These are phyloP conservation scores for Eucalyptus cloeziana DNA, from an alignment of 345 rosid species.

Conservation along the genomic window DNA sequence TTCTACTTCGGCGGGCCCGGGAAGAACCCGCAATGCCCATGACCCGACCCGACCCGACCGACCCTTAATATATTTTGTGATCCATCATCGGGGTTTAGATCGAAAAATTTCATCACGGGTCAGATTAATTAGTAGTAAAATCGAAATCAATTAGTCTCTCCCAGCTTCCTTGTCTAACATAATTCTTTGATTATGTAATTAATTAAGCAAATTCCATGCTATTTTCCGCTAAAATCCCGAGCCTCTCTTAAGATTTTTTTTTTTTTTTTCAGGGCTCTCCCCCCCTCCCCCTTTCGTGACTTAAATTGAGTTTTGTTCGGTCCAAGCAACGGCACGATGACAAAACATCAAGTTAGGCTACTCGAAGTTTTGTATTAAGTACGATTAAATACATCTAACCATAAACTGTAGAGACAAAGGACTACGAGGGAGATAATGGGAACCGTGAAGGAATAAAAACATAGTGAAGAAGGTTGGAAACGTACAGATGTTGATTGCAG, in stretches of 20 bases:
- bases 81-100: not conserved
- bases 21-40: slow-evolving; percentile 56
- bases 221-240: not conserved
- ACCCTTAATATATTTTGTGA: not conserved
- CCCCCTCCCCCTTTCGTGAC: too few species aligned
- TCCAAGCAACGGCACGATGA: not conserved
- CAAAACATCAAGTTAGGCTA: not conserved
- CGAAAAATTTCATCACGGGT: not conserved
- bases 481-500: not conserved
- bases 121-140: not conserved
- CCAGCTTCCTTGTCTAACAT: not conserved
- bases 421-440: not conserved
- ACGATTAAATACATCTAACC: too few species aligned
- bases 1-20: slow-evolving; percentile 98
- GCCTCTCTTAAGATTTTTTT: not conserved
- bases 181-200: slow-evolving; percentile 6
- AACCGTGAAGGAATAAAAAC: not conserved
- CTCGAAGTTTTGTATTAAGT: not conserved
- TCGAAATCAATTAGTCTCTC: not conserved
- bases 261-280: too few species aligned
- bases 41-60: slow-evolving; percentile 9
- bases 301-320: not conserved
- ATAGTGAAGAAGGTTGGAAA: not conserved
- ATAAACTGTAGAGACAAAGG: not conserved
- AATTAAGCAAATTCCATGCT: not conserved